A percentile compares a stretch with the other conserved stretches of the same genome.
phyloP scores from a whole-genome alignment of 139 green algal genomes.

The Closterium sp. region DNA sequence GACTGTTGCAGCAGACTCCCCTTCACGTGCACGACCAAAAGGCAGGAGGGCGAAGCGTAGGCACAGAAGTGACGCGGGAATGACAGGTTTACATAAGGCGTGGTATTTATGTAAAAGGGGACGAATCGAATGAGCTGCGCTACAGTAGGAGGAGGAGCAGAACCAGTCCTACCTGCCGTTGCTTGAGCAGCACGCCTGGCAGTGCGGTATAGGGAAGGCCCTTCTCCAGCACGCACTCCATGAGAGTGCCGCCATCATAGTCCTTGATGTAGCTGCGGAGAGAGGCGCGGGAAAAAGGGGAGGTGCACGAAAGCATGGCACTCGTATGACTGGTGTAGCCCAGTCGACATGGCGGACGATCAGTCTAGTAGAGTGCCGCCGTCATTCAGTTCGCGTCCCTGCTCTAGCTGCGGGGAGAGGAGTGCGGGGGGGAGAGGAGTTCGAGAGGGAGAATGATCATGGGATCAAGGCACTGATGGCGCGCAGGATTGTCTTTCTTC shows the following conservation, averaged over 20 bases:
- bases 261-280: constrained; percentile 93
- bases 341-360: neutral
- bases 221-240: constrained; percentile 87
- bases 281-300: neutral
- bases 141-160: no score
- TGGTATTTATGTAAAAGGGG: no score
- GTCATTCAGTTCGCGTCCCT: neutral
- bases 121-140: no score
- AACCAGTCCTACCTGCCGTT: constrained; percentile 64
- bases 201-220: constrained; percentile 71
- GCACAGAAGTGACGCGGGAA: no score
- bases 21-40: no score
- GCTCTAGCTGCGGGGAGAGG: neutral
- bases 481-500: no score
- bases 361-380: neutral
- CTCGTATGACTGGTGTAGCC: neutral
- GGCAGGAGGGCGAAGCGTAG: no score
- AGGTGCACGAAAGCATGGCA: no score
- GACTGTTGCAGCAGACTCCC: no score
- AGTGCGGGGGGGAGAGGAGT: neutral
- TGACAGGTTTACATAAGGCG: no score
- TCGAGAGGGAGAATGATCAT: no score
- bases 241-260: constrained; percentile 98
- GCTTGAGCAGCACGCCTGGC: constrained; percentile 57
- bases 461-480: no score